A percentile compares a stretch with the other conserved stretches of the same genome.
These are phyloP conservation scores for Filobasidium floriforme DNA, from an alignment of 768 basidiomycete genomes.

Conservation along the genomic window DNA sequence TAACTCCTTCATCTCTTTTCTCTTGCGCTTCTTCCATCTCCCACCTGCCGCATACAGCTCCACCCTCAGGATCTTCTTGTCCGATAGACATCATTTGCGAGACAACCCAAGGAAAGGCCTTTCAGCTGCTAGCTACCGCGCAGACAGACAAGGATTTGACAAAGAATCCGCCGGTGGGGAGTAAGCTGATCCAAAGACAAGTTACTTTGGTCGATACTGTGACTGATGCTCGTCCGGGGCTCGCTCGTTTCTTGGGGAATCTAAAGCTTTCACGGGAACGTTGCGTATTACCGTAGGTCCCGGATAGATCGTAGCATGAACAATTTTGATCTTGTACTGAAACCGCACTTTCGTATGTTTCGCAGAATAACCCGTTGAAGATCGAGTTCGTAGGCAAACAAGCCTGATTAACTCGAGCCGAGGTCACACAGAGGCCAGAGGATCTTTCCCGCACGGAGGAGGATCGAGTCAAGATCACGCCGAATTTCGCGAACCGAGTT, in stretches of 20 bases:
- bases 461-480: no score
- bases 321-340: not conserved
- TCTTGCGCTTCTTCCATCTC: not conserved
- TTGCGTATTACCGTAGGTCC: slow-evolving; percentile 35
- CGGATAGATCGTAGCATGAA: not conserved
- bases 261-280: slow-evolving; percentile 39
- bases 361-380: slow-evolving; percentile 35
- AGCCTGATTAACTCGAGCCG: not conserved
- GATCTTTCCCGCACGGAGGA: no score
- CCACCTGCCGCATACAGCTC: not conserved
- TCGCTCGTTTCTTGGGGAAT: not conserved
- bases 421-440: not conserved
- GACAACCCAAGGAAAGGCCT: slow-evolving; percentile 32
- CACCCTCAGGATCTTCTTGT: slow-evolving; percentile 14
- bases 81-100: slow-evolving; percentile 26
- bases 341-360: not conserved
- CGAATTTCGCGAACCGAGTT: no score
- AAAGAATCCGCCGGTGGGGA: slow-evolving; percentile 36
- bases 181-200: no score
- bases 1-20: not conserved
- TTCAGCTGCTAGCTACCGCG: slow-evolving; percentile 28
- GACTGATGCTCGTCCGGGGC: not conserved
- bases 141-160: slow-evolving; percentile 29
- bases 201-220: no score
- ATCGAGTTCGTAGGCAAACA: slow-evolving; percentile 39